Conservation (phyloP, 1,284 basidiomycete genomes). For the Rhodotorula sp. region DNA sequence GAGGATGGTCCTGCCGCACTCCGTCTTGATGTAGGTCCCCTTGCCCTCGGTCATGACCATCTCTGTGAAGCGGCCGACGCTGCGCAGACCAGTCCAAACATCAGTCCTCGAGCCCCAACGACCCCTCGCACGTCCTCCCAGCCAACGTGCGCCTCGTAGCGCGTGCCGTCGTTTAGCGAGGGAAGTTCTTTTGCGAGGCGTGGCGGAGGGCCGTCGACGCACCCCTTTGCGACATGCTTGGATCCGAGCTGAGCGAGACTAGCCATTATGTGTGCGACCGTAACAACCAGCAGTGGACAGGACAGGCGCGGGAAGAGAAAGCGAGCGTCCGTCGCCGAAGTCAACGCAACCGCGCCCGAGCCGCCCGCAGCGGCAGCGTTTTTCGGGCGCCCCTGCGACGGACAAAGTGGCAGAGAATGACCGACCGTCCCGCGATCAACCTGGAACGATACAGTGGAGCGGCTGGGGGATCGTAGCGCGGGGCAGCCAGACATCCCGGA, state of each 20-base stretch:
- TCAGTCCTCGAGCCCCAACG: background rate
- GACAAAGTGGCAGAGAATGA: too few species aligned
- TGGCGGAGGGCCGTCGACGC: background rate
- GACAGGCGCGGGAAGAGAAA: too few species aligned
- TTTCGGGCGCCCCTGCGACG: too few species aligned
- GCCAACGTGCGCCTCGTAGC: background rate
- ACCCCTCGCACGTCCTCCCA: too few species aligned
- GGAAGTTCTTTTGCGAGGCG: background rate
- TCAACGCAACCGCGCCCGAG: too few species aligned
- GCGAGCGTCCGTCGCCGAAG: too few species aligned
- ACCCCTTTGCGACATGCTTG: slow-evolving; percentile 37
- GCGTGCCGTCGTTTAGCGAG: background rate
- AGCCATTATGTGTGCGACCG: background rate
- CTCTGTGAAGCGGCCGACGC: slow-evolving; percentile 65
- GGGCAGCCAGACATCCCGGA: too few species aligned
- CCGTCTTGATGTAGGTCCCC: slow-evolving; percentile 48
- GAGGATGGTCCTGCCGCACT: slow-evolving; percentile 68
- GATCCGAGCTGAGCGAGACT: slow-evolving; percentile 20
- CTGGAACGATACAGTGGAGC: too few species aligned
- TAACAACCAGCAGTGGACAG: too few species aligned
- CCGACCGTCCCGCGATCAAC: too few species aligned
- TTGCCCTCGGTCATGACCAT: slow-evolving; percentile 73
- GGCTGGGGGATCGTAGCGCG: too few species aligned
- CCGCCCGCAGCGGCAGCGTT: too few species aligned
- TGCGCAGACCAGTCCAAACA: slow-evolving; percentile 43